A percentile compares a stretch with the other conserved stretches of the same genome.
Evolutionary conservation across 352 stramenopile species (phyloP).

Genomic region (Pilasporangium apinafurcum): DNA sequence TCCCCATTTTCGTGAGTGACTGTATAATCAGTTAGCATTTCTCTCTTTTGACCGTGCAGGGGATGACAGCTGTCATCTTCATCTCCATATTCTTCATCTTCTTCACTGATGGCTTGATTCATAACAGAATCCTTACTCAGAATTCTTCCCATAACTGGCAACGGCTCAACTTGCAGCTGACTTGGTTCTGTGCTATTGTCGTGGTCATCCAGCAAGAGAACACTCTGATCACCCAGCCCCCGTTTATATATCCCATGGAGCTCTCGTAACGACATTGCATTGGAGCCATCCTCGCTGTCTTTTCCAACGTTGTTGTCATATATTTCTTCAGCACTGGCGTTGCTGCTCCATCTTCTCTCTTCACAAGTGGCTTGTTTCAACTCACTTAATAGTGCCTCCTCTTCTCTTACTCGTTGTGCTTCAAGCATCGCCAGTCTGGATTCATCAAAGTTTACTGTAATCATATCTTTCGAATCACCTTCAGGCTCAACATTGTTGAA

Average conservation of each 20-base stretch:
- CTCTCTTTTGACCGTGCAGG: background rate
- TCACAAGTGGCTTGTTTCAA: slow-evolving; percentile 31
- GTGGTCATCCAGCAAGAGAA: slow-evolving; percentile 35
- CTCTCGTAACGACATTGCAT: slow-evolving; percentile 48
- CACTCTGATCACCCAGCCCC: slow-evolving; percentile 64
- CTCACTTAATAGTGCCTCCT: slow-evolving; percentile 28
- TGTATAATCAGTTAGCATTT: slow-evolving; percentile 6
- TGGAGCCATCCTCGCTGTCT: background rate
- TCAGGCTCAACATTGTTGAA: slow-evolving; percentile 34
- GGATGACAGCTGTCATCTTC: slow-evolving; percentile 4
- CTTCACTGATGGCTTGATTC: slow-evolving; percentile 35
- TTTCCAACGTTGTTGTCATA: background rate
- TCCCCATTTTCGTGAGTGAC: background rate
- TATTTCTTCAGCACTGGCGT: background rate
- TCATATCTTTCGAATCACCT: no score
- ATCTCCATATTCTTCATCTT: slow-evolving; percentile 12
- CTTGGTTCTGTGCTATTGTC: slow-evolving; percentile 1
- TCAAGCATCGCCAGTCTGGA: slow-evolving; percentile 13
- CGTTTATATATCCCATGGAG: slow-evolving; percentile 80
- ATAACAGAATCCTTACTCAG: slow-evolving; percentile 27
- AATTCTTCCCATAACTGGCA: slow-evolving; percentile 38
- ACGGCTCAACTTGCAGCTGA: background rate
- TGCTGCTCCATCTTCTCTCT: slow-evolving; percentile 16
- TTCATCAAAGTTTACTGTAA: background rate
- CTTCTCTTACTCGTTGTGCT: slow-evolving; percentile 18